These are phyloP conservation scores for Botrytis fragariae DNA, from an alignment of 2,329 filamentous ascomycete genomes.

Conservation along the genomic window DNA sequence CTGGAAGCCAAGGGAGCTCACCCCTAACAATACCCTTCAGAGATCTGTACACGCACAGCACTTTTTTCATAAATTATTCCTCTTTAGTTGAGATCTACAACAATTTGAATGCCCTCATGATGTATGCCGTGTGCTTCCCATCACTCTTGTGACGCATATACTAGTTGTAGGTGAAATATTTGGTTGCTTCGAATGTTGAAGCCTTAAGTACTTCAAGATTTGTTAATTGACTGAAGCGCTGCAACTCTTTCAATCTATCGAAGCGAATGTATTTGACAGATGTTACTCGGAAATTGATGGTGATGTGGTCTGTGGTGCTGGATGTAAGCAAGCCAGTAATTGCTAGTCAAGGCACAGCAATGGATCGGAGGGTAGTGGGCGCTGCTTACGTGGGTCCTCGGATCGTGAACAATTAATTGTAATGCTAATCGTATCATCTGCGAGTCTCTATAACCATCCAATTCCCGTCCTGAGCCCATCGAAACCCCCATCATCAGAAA, in stretches of 20 bases:
- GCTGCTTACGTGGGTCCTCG: neutral
- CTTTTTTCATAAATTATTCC: neutral
- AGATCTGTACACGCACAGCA: neutral
- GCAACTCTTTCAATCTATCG: neutral
- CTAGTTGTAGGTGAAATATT: neutral
- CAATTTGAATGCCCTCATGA: neutral
- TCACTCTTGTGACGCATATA: constrained; percentile 46
- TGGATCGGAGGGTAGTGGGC: rapidly evolving
- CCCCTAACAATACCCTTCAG: neutral
- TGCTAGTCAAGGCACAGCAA: neutral
- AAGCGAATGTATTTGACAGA: neutral
- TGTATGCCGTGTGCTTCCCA: neutral
- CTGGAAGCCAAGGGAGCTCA: too few species aligned
- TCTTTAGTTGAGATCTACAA: neutral
- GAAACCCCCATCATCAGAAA: neutral
- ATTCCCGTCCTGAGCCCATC: neutral
- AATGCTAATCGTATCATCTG: neutral
- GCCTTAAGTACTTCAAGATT: neutral
- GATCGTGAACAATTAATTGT: neutral
- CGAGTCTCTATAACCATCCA: neutral
- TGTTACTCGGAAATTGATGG: neutral
- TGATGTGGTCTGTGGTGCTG: neutral
- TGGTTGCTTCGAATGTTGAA: neutral
- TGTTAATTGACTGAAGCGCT: neutral
- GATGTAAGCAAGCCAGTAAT: neutral